A percentile compares a stretch with the other conserved stretches of the same genome.
Evolutionary conservation across 306 rosid species (phyloP).

Genomic region (Argentina anserina): DNA sequence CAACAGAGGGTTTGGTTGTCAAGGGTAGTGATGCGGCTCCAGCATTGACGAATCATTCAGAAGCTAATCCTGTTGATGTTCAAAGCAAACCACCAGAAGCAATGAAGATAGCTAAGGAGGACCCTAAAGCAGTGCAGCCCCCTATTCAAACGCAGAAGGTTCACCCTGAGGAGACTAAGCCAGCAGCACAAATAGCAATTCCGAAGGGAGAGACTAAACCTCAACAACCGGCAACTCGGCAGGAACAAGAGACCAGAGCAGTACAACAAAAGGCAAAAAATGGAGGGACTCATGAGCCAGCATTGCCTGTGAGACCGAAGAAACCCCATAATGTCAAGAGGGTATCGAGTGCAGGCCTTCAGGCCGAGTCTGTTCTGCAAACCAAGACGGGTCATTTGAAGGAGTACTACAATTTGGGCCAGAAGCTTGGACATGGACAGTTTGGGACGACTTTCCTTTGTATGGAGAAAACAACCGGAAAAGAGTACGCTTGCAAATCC

Average conservation of each 20-base stretch:
- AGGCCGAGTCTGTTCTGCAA: conserved; percentile 52
- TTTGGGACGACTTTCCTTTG: conserved; percentile 80
- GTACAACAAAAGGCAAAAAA: not conserved
- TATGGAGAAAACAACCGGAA: conserved; percentile 60
- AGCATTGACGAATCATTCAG: conserved; percentile 3
- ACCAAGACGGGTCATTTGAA: conserved; percentile 62
- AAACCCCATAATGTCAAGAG: conserved; percentile 45
- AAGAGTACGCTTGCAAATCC: conserved; percentile 80
- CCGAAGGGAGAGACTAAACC: conserved; percentile 12
- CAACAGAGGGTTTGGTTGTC: conserved; percentile 18
- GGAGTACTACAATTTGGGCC: conserved; percentile 57
- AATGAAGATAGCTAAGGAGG: conserved; percentile 42
- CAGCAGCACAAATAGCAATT: not conserved
- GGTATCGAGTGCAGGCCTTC: conserved; percentile 60
- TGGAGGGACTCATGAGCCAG: conserved; percentile 15
- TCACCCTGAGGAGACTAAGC: conserved; percentile 15
- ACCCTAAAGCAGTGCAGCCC: conserved; percentile 17
- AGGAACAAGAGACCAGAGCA: conserved; percentile 20
- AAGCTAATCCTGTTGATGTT: conserved; percentile 9
- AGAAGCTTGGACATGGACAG: conserved; percentile 78
- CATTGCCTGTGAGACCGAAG: conserved; percentile 25
- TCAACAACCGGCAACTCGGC: conserved; percentile 4
- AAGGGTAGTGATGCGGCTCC: conserved; percentile 1
- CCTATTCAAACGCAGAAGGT: not conserved
- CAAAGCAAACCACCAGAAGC: conserved; percentile 51